phyloP scores from a whole-genome alignment of 1,284 basidiomycete species.

The Ganoderma lucidum region DNA sequence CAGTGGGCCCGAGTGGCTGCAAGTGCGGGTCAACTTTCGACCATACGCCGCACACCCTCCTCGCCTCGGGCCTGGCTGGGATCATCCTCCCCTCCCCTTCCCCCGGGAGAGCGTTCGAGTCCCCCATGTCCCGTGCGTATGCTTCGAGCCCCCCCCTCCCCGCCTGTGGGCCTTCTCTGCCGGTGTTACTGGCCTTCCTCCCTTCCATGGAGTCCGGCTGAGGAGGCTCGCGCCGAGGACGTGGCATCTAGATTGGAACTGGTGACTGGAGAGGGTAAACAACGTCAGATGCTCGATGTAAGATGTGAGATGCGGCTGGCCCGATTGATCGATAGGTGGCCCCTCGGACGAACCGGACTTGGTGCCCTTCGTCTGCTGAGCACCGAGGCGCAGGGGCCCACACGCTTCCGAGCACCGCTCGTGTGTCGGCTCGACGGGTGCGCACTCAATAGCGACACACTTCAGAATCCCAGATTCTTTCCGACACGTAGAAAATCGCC shows the following conservation, averaged over 20 bases:
- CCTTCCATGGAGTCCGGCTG: background rate
- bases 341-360: slow-evolving; percentile 9
- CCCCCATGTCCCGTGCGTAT: background rate
- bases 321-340: slow-evolving; percentile 18
- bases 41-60: slow-evolving; percentile 1
- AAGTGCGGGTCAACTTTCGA: background rate
- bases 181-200: background rate
- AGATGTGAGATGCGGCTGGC: slow-evolving; percentile 15
- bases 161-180: background rate
- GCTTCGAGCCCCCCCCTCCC: background rate
- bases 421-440: background rate
- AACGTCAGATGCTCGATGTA: slow-evolving; percentile 14
- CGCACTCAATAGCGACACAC: background rate
- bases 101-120: background rate
- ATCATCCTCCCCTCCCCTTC: background rate
- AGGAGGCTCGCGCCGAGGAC: background rate
- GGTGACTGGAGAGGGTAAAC: background rate
- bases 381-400: background rate
- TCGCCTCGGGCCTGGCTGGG: slow-evolving; percentile 2
- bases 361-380: background rate
- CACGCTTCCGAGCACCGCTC: background rate
- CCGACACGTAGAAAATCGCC: slow-evolving; percentile 26
- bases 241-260: background rate
- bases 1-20: background rate
- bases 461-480: background rate